Evolutionary conservation across 2,329 filamentous ascomycete species (phyloP).

Genomic region (Stromatinia cepivora): DNA sequence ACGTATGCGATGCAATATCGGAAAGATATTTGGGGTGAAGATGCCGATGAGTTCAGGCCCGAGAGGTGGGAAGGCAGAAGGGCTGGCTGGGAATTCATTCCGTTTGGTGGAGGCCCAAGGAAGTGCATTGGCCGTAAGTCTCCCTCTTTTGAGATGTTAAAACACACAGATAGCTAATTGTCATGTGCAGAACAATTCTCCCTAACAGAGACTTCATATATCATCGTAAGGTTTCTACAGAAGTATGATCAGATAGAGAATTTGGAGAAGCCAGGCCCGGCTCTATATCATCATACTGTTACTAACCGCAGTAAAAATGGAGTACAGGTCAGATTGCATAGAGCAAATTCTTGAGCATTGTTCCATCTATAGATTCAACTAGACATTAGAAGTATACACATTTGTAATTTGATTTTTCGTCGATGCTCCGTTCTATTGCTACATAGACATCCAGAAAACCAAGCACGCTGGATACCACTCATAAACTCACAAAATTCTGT

Average conservation of each 20-base stretch:
- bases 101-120: slow-evolving; percentile 69
- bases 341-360: slow-evolving; percentile 2
- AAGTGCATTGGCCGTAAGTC: slow-evolving; percentile 63
- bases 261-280: slow-evolving; percentile 27
- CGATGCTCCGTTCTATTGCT: not conserved
- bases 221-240: slow-evolving; percentile 38
- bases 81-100: slow-evolving; percentile 69
- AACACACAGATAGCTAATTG: slow-evolving; percentile 20
- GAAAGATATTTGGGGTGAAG: slow-evolving; percentile 63
- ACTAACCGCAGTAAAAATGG: slow-evolving; percentile 30
- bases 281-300: slow-evolving; percentile 2
- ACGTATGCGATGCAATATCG: slow-evolving; percentile 41
- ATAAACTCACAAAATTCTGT: not conserved
- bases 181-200: slow-evolving; percentile 36
- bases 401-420: not conserved
- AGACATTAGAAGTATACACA: not conserved
- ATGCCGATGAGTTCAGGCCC: slow-evolving; percentile 44
- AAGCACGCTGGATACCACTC: not conserved
- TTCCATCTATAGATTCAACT: not conserved
- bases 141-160: not conserved
- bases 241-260: slow-evolving; percentile 34
- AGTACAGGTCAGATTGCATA: slow-evolving; percentile 29
- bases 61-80: slow-evolving; percentile 51
- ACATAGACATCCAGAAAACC: not conserved
- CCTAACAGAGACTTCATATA: slow-evolving; percentile 37